Base-by-base conservation (phyloP, 2,329 filamentous ascomycete species). In the Aureobasidium namibiae region DNA sequence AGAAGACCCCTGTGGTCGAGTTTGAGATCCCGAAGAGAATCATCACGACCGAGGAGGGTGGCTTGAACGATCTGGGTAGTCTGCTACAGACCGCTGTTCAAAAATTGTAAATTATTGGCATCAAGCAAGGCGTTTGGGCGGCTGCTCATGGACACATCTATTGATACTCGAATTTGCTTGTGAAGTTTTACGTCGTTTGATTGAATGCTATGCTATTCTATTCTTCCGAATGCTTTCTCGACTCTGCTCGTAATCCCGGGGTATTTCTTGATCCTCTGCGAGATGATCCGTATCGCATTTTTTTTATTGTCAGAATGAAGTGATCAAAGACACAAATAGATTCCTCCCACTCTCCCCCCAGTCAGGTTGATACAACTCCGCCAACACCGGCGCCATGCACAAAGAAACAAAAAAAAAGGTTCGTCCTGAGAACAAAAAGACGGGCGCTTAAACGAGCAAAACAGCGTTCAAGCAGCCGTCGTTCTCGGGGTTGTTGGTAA, bases 11-110 rank as follows among this genome's bases (percentile, higher is more conserved):
- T 0, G 90, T 94, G 13, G 85, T 97, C 53, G 94, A 97, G 72
- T 96, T 89, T 73, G 89, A 94, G 73, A 96, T 99, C 63, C 92
- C 92, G 8, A 94, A 94, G 76, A 84, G 80, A 65, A 87, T 96
- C 41, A 88, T 95, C 56, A 78, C 73, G 8, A 66, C 56, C 23
- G 69, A 69, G 14, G 68, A 65, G 18, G 67, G 66, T 18, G 67
- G 63, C 4, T 57, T 68, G 48, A 67, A 69, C 59, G 61, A 60
- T 11, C 48, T 69, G 14, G 69, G 69, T 7, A 48, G 44, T 16
- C 44, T 69, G 36, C 58, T 70, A 29, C 62, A 69, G 48, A 60
- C 23, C 24, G 68, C 68, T 11, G 64, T 69, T 16, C 59, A 66
- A 33, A 24, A 41, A 31, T 36, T 48, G 54, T 57, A 48, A 33